phyloP scores from a whole-genome alignment of 108 stramenopile genomes.

The Aurantiochytrium sp. region DNA sequence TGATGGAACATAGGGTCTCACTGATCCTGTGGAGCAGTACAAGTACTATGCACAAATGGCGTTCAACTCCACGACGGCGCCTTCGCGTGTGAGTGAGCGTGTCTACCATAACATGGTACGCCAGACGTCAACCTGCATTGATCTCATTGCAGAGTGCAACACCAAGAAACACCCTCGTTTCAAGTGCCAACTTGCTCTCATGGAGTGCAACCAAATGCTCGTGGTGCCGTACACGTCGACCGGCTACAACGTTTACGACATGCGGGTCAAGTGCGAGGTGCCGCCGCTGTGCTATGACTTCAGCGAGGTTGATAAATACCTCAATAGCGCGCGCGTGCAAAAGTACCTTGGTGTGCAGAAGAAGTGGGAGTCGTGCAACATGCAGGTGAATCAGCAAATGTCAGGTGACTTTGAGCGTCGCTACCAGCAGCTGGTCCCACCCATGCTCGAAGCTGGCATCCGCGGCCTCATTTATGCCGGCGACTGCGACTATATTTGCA shows the following conservation, averaged over 20 bases:
- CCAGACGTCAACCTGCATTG: slow-evolving; percentile 62
- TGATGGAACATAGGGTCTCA: slow-evolving; percentile 58
- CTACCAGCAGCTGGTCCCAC: slow-evolving; percentile 63
- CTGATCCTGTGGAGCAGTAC: slow-evolving; percentile 80
- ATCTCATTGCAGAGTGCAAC: slow-evolving; percentile 71
- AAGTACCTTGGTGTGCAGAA: background rate
- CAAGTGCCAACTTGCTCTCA: slow-evolving; percentile 69
- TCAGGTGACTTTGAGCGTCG: background rate
- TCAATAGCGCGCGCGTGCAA: slow-evolving; percentile 60
- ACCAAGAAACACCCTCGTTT: slow-evolving; percentile 46
- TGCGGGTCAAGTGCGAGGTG: slow-evolving; percentile 67
- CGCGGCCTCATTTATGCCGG: slow-evolving; percentile 88
- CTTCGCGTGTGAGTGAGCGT: background rate
- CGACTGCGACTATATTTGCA: slow-evolving; percentile 94
- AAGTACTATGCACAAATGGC: slow-evolving; percentile 79
- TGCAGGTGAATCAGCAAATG: background rate
- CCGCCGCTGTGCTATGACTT: slow-evolving; percentile 89
- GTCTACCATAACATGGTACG: slow-evolving; percentile 56
- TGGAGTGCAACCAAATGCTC: slow-evolving; percentile 62
- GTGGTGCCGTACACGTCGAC: slow-evolving; percentile 74
- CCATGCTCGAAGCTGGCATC: slow-evolving; percentile 70
- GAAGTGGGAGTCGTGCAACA: slow-evolving; percentile 31
- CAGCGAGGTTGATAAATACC: slow-evolving; percentile 64
- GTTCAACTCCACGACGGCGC: slow-evolving; percentile 36
- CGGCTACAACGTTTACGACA: slow-evolving; percentile 88